These are phyloP conservation scores for Talaromyces atroroseus DNA, from an alignment of 2,329 filamentous ascomycete species.

Conservation along the genomic window DNA sequence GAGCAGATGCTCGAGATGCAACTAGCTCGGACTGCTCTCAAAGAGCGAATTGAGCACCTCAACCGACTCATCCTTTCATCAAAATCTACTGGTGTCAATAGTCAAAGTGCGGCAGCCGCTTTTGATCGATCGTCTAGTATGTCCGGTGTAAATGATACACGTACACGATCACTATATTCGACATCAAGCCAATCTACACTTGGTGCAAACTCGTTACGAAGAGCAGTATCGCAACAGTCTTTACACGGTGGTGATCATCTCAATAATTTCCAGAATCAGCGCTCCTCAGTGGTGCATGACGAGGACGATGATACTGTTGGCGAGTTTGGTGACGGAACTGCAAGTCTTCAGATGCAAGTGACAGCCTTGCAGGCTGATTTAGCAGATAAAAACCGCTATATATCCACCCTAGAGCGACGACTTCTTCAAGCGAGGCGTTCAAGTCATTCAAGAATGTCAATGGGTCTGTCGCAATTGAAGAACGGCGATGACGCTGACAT, in stretches of 20 bases:
- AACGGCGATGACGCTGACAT: constrained; percentile 71
- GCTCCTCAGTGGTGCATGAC: constrained; percentile 33
- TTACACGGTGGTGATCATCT: constrained; percentile 39
- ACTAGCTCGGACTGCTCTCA: constrained; percentile 86
- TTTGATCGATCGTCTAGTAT: constrained; percentile 60
- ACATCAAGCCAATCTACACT: constrained; percentile 62
- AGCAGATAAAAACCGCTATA: constrained; percentile 95
- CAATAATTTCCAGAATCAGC: constrained; percentile 13
- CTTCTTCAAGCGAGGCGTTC: constrained; percentile 83
- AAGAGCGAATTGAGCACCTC: constrained; percentile 94
- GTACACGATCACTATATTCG: constrained; percentile 57
- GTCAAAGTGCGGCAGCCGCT: constrained; percentile 64
- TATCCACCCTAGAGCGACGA: constrained; percentile 85
- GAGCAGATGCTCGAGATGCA: constrained; percentile 99
- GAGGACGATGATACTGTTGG: constrained; percentile 66
- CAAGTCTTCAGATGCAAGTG: constrained; percentile 78
- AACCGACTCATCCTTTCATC: constrained; percentile 93
- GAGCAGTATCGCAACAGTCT: constrained; percentile 64
- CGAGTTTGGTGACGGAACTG: constrained; percentile 80
- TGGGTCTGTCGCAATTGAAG: constrained; percentile 58
- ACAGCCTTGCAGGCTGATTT: constrained; percentile 90
- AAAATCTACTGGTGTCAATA: constrained; percentile 91
- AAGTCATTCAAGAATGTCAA: constrained; percentile 81
- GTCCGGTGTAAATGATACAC: constrained; percentile 42
- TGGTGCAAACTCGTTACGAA: constrained; percentile 51